phyloP scores from a whole-genome alignment of 257 asterid genomes.

The Nemophila menziesii region DNA sequence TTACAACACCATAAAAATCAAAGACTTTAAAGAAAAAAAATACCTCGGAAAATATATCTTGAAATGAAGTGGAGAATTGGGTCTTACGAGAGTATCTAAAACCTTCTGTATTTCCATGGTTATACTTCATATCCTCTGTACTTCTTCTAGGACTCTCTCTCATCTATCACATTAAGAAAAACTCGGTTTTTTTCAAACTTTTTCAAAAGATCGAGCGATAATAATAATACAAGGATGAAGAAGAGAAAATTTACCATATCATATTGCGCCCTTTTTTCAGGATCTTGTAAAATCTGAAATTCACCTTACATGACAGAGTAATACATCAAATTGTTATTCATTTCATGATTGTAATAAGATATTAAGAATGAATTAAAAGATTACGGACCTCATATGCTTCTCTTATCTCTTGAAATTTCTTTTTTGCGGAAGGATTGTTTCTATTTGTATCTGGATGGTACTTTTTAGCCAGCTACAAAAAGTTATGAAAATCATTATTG shows the following conservation, averaged over 20 bases:
- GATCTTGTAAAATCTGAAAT: constrained; percentile 72
- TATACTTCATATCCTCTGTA: constrained; percentile 21
- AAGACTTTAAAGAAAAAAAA: constrained; percentile 9
- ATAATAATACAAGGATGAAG: constrained; percentile 3
- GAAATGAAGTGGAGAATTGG: constrained; percentile 77
- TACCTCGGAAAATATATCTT: constrained; percentile 82
- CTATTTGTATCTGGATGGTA: constrained; percentile 91
- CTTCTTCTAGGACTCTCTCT: constrained; percentile 24
- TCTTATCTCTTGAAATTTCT: constrained; percentile 89
- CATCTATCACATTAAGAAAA: constrained; percentile 31
- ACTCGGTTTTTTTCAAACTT: constrained; percentile 4
- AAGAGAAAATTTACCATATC: constrained; percentile 47
- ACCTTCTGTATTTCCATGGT: constrained; percentile 26
- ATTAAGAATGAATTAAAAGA: constrained; percentile 11
- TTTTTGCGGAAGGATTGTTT: constrained; percentile 73
- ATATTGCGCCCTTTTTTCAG: constrained; percentile 64
- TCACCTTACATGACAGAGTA: constrained; percentile 35
- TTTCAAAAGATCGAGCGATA: constrained; percentile 1
- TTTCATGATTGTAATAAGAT: constrained; percentile 11
- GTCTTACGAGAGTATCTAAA: constrained; percentile 33
- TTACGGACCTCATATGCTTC: constrained; percentile 86
- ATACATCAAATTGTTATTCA: constrained; percentile 9
- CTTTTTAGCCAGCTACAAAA: constrained; percentile 80
- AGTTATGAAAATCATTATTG: neutral
- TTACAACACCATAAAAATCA: constrained; percentile 4